Base-by-base conservation (phyloP, 495 filamentous ascomycete species). In the Aspergillus hancockii region DNA sequence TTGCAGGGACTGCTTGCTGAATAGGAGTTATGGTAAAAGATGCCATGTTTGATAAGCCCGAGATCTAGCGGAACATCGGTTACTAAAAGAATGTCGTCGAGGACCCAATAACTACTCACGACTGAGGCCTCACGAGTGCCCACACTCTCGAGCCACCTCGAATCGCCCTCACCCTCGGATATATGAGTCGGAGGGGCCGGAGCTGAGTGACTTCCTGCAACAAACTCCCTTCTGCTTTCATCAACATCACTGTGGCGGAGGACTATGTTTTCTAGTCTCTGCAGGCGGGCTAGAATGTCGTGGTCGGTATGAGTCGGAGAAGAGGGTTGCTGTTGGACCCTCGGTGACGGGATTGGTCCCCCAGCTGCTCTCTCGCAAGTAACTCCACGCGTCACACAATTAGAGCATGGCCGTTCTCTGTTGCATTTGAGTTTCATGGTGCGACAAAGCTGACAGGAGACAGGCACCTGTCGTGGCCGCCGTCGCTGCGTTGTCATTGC, bases 151-250 rank as follows among this genome's bases (percentile, higher is more conserved):
- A 51, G 23, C 49, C 49, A 51, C n/a, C n/a, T 51, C 0, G 23
- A 51, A 14, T 28, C 49, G 8, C 49, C 49, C 30, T 51, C 49
- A 12, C 23, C 49, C 28, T 51, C 49, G 8, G 49, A 51, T 16
- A 51, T 18, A 18, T 51, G 16, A 7, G 49, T 31, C 28, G 49
- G n/a, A 9, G 30, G 7, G 2, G 19, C 49, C 4, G 49, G 49
- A 22, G 19, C 21, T 7, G 25, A 10, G 45, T 13, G 45, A 49
- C 19, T 16, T 23, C 43, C 18, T 49, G n/a, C n/a, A n/a, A n/a
- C n/a, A n/a, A 8, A 13, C 16, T 19, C 19, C 9, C 13, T 19
- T 49, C 8, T 19, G 3, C n/a, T 22, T 9, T 13, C 19, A 3
- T 23, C 45, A 4, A 4, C 21, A 23, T 49, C 18, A 4, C n/a